Evolutionary conservation across 1,139 yeast species (phyloP), one percentile per base, ranked within the genome.

Genomic region (Sugiyamaella xylanicola): DNA sequence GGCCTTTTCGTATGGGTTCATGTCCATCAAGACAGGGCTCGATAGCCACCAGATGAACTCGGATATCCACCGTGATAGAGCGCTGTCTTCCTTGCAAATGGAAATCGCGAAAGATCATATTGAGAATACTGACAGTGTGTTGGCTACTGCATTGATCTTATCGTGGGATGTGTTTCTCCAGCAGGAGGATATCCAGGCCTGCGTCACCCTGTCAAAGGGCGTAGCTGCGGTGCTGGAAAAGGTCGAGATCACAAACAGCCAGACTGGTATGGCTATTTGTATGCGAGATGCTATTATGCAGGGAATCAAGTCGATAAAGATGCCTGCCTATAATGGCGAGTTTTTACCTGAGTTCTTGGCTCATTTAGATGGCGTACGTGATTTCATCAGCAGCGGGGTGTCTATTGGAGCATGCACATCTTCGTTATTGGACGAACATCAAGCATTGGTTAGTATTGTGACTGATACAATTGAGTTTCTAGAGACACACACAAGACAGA

Each of bases 271-370:
- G n/a, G 63, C 70, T 8, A 54, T 65, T 5, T 67, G 70, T 54
- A 64, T 66, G 65, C 59, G 65, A 5, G 68, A 68, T 37, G 66
- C 71, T 7, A 59, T 67, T 7, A 60, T 67, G 50, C 71, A 69
- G 54, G 63, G 67, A 25, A 65, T 68, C 52, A 64, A 74, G 36
- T 63, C 72, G 9, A 68, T 74, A 16, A 69, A 72, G 53, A 62
- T 71, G 53, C 78, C 78, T 0, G 66, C 72, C 1, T 75, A 74
- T 60, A 68, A 68, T 48, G 61, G 70, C 1, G 55, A 63, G 2
- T 73, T 74, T 52, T 64, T 75, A 49, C 53, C 46, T 4, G 78
- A 75, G 57, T 62, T 67, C 25, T 58, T 61, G 15, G 47, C 46
- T 21, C 63, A 67, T 58, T 57, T 70, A 16, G 53, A 55, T 8